Base-by-base conservation (phyloP, 805 yeast species). In the Yarrowia bubula region DNA sequence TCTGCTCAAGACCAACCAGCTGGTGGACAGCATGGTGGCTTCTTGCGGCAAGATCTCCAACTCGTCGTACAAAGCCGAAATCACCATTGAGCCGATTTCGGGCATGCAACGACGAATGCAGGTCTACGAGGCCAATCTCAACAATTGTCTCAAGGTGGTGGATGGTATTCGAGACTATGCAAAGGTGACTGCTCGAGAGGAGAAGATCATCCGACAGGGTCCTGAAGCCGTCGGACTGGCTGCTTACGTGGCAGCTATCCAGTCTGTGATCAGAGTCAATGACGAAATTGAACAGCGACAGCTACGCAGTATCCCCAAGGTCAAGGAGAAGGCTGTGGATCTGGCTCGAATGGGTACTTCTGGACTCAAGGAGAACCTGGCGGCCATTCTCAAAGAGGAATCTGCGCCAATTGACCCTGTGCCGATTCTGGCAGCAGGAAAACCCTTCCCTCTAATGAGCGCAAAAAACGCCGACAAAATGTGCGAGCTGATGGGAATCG, bases 81-180 rank as follows among this genome's bases (percentile, higher is more conserved):
- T 76, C 35, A 81, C 89, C 28, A 84, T 93, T 70, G 83, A 84
- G 58, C 97, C 98, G 0, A 84, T 90, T 51, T 80, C 89, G 43
- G 80, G 81, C 8, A 84, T 85, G 66, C 87, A 89, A 58, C 84
- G 84, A 68, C 77, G 79, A 64, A 74, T 88, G 65, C 84, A 83
- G 42, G 74, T 79, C 1, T 81, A 84, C 68, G 86, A 85, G 69
- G 73, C 76, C 44, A 87, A 86, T 68, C 69, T 69, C 15, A 66
- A 67, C 41, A 64, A 68, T 15, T 72, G 75, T 17, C 67, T 71
- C 64, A 67, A 69, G 35, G 71, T 71, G 5, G 70, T 72, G 43
- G 70, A 68, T 15, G 74, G 68, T 17, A 71, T 75, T 17, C 66
- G 68, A 35, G 66, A 72, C 22, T 81, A 80, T 68, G 86, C 89